phyloP scores from a whole-genome alignment of 1,139 yeast species.

The Kurtzmaniella quercitrusa region DNA sequence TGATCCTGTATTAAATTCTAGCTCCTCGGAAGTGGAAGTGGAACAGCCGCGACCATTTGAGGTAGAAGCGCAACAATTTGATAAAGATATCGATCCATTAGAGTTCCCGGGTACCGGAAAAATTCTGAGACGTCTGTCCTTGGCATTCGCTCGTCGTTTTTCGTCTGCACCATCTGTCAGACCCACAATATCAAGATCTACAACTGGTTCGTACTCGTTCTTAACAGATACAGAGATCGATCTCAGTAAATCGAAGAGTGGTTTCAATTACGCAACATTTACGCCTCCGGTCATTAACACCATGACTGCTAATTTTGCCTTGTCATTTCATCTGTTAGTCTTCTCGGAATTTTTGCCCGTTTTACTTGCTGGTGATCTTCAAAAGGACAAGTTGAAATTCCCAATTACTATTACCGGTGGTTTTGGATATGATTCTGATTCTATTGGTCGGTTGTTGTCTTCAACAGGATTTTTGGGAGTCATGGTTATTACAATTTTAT shows the following conservation, averaged over 20 bases:
- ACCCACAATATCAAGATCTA: conserved; percentile 12
- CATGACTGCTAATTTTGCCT: conserved; percentile 38
- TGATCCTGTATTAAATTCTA: background rate
- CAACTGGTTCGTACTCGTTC: conserved; percentile 11
- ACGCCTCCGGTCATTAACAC: conserved; percentile 40
- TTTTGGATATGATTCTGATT: conserved; percentile 33
- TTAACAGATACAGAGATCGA: conserved; percentile 5
- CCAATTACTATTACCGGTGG: conserved; percentile 30
- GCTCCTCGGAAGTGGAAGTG: background rate
- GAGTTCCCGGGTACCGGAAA: conserved; percentile 14
- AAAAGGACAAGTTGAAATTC: conserved; percentile 32
- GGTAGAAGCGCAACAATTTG: background rate
- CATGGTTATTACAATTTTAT: conserved; percentile 44
- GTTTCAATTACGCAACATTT: conserved; percentile 14
- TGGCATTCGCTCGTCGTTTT: conserved; percentile 37
- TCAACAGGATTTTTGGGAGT: conserved; percentile 57
- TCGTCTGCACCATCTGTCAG: conserved; percentile 22
- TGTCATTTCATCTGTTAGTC: conserved; percentile 49
- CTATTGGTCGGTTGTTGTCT: conserved; percentile 54
- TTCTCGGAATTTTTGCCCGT: conserved; percentile 59
- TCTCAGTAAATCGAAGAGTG: conserved; percentile 3
- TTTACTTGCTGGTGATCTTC: conserved; percentile 48
- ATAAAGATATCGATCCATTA: background rate
- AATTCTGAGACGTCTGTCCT: conserved; percentile 34
- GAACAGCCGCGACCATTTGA: background rate